Evolutionary conservation across 2,329 filamentous ascomycete species (phyloP).

Genomic region (Stachybotrys chartarum): DNA sequence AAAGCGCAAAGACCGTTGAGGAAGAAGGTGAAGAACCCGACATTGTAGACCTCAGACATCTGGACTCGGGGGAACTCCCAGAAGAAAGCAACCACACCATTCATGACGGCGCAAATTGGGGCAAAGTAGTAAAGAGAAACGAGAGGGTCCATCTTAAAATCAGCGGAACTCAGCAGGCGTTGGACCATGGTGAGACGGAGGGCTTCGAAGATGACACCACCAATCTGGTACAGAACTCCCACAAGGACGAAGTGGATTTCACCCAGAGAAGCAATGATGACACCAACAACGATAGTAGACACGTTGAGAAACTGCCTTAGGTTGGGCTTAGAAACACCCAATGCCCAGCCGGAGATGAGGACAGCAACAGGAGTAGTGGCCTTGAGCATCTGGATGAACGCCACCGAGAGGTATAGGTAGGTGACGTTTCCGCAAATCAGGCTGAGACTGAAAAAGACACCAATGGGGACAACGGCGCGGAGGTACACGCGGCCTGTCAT

Average conservation of each 20-base stretch:
- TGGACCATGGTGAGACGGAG: conserved; percentile 80
- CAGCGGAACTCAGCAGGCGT: conserved; percentile 69
- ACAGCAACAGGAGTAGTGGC: conserved; percentile 94
- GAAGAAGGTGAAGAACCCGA: conserved; percentile 66
- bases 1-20: conserved; percentile 74
- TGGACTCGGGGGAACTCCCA: conserved; percentile 66
- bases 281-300: conserved; percentile 88
- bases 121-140: conserved; percentile 90
- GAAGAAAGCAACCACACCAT: conserved; percentile 64
- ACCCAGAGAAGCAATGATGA: conserved; percentile 87
- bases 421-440: conserved; percentile 95
- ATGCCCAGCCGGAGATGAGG: conserved; percentile 78
- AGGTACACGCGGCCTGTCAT: conserved; percentile 95
- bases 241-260: conserved; percentile 88
- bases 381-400: conserved; percentile 99
- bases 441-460: conserved; percentile 90
- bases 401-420: conserved; percentile 90
- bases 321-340: conserved; percentile 79
- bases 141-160: conserved; percentile 89
- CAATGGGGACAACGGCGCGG: conserved; percentile 88
- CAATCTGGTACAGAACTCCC: conserved; percentile 73
- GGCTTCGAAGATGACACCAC: conserved; percentile 74
- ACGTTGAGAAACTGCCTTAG: conserved; percentile 87
- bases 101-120: conserved; percentile 76
- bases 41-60: conserved; percentile 63